Conservation (phyloP, 345 rosid genomes). For the Eucalyptus urophylla region DNA sequence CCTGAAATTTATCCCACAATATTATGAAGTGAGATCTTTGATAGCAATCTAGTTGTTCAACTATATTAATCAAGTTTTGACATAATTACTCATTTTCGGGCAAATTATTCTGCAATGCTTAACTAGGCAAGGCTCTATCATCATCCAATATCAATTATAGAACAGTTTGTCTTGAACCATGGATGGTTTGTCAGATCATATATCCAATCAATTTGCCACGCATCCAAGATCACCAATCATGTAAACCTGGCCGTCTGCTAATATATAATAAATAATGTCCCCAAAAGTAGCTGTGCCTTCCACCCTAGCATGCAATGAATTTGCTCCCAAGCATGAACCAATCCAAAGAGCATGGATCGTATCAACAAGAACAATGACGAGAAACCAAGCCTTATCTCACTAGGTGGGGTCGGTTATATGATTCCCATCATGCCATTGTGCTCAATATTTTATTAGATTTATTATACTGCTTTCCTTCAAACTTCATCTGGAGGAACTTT, state of each 20-base stretch:
- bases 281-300: background rate
- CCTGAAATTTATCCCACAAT: conserved; percentile 24
- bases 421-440: background rate
- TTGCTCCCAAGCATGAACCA: background rate
- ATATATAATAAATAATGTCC: background rate
- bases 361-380: background rate
- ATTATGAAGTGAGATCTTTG: background rate
- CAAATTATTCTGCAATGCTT: background rate
- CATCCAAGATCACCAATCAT: background rate
- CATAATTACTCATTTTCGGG: background rate
- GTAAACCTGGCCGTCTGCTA: background rate
- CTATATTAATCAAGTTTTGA: background rate
- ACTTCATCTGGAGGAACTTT: background rate
- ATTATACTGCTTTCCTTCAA: background rate
- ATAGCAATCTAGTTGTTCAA: background rate
- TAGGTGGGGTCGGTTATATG: background rate
- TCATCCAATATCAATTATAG: background rate
- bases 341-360: background rate
- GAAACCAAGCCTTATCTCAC: background rate
- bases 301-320: background rate
- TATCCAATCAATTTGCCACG: background rate
- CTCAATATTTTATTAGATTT: background rate
- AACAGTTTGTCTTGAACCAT: background rate
- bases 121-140: background rate
- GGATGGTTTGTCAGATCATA: background rate